A percentile compares a stretch with the other conserved stretches of the same genome.
phyloP scores from a whole-genome alignment of 331 rosid species.

The Erythrophleum ivorense region DNA sequence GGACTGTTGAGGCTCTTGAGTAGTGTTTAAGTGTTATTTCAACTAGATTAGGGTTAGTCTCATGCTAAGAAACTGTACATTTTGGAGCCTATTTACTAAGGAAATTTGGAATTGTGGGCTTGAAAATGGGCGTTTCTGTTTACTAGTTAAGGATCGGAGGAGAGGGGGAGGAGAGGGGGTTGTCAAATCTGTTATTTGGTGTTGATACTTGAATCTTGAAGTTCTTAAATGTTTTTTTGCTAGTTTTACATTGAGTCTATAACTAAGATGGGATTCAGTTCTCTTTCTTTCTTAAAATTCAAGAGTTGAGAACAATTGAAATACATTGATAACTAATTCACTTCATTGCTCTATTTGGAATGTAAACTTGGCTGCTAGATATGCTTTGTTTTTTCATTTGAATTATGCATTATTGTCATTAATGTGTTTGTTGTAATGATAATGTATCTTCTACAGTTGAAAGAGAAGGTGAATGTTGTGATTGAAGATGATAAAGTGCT shows the following conservation, averaged over 20 bases:
- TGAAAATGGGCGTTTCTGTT: not conserved
- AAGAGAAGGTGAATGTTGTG: too few relatives aligned
- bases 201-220: not conserved
- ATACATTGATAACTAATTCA: too few relatives aligned
- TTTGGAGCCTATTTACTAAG: not conserved
- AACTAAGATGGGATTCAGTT: not conserved
- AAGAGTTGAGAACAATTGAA: too few relatives aligned
- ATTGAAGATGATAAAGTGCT: too few relatives aligned
- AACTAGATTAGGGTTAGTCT: slow-evolving; percentile 39
- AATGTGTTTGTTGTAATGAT: too few relatives aligned
- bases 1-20: slow-evolving; percentile 2
- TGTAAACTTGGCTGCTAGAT: too few relatives aligned
- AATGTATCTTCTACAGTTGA: too few relatives aligned
- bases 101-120: not conserved
- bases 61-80: not conserved
- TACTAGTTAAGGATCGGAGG: slow-evolving; percentile 22
- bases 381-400: not conserved
- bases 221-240: slow-evolving; percentile 10
- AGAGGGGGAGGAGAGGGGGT: too few relatives aligned
- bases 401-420: too few relatives aligned
- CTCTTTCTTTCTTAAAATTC: too few relatives aligned
- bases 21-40: not conserved
- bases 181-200: slow-evolving; percentile 40
- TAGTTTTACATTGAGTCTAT: not conserved
- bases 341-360: too few relatives aligned